Evolutionary conservation across 2,329 filamentous ascomycete species (phyloP), one percentile per base, ranked within the genome.

Genomic region (Diaporthe destruens): DNA sequence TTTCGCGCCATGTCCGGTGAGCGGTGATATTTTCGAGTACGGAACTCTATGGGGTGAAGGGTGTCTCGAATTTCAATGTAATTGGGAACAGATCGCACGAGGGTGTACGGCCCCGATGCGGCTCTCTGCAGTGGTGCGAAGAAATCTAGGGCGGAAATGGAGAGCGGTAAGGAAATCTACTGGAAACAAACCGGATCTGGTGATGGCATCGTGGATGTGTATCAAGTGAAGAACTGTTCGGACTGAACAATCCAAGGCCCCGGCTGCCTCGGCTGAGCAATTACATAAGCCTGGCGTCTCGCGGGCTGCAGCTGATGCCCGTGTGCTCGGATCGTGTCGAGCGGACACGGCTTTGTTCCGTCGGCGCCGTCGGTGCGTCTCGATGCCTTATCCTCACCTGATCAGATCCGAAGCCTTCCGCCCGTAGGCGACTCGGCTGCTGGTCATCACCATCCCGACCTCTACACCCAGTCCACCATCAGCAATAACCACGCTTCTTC

Each of bases 1-100:
- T 82, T 70, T n/a, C 20, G 53, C 25, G 71, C 77, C 85, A 87
- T 87, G 51, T 74, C 78, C n/a, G 23, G 66, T 25, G 56, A 44
- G 34, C 29, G 12, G 47, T n/a, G 18, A 16, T 65, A 49, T 11
- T 54, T 44, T 9, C 20, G 51, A 18, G 2, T 6, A 42, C 8
- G 54, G 20, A 54, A 42, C 11, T 71, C 47, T 66, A 49, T 29
- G 7, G 16, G 1, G 29, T 16, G 23, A 14, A 44, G 51, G 36
- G 53, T 59, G 36, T 34, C 14, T 32, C 42, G 34, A 20, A 16
- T 9, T 44, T 47, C n/a, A 20, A 11, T 16, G 44, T n/a, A n/a
- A 25, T 23, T n/a, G 44, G 34, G 51, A 70, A 25, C n/a, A 39
- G 32, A 61, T 32, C 18, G 11, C 42, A n/a, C 34, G 44, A 61